These are phyloP conservation scores for Tricholoma bakamatsutake DNA, from an alignment of 768 basidiomycete species.

Conservation along the genomic window DNA sequence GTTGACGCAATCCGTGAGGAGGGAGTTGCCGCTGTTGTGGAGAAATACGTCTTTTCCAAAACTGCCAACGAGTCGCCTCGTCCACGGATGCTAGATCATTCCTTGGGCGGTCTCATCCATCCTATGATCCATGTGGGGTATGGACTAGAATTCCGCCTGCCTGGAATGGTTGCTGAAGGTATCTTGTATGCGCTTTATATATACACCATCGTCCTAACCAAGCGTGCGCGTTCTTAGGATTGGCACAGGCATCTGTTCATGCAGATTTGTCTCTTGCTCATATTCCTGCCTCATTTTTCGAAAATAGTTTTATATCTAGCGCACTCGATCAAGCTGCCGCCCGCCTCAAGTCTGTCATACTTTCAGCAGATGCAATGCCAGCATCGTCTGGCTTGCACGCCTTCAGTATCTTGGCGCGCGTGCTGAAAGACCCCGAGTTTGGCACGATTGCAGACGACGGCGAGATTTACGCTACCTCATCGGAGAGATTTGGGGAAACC, in stretches of 20 bases:
- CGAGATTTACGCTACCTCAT: slow-evolving; percentile 9
- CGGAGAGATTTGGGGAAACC: slow-evolving; percentile 7
- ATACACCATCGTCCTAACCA: neutral
- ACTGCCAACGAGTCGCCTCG: slow-evolving; percentile 35
- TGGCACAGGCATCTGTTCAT: slow-evolving; percentile 52
- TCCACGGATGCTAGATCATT: slow-evolving; percentile 43
- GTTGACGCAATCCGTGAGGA: slow-evolving; percentile 31
- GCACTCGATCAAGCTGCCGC: slow-evolving; percentile 7
- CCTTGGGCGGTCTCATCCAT: slow-evolving; percentile 54
- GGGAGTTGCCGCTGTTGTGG: slow-evolving; percentile 36
- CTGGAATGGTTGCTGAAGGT: slow-evolving; percentile 64
- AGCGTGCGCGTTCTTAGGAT: slow-evolving; percentile 30
- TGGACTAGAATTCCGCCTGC: slow-evolving; percentile 56
- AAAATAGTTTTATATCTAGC: neutral
- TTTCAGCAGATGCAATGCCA: neutral
- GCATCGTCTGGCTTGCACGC: slow-evolving; percentile 7
- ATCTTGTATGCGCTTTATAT: neutral
- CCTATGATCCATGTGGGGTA: slow-evolving; percentile 63
- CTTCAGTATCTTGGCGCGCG: slow-evolving; percentile 15
- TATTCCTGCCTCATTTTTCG: slow-evolving; percentile 14
- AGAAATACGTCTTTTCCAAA: slow-evolving; percentile 50
- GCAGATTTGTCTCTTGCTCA: slow-evolving; percentile 23
- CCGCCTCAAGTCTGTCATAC: slow-evolving; percentile 10
- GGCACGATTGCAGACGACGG: slow-evolving; percentile 7
- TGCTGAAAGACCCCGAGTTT: slow-evolving; percentile 16